Evolutionary conservation across 768 basidiomycete species (phyloP).

Genomic region (Dioszegia hungarica): DNA sequence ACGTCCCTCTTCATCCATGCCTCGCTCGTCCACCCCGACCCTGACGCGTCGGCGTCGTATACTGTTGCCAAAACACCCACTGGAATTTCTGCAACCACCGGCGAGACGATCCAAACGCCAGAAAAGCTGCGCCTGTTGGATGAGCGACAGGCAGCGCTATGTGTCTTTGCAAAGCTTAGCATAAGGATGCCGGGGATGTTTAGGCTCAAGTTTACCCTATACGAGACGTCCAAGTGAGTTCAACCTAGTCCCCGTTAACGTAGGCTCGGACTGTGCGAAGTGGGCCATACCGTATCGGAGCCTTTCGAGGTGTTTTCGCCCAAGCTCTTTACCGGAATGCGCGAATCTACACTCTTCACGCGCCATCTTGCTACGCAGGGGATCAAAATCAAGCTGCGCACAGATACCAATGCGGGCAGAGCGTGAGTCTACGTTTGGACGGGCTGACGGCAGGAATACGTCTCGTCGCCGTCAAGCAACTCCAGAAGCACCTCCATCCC

Average conservation of each 20-base stretch:
- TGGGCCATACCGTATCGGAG: conserved; percentile 37
- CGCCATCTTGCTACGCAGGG: conserved; percentile 49
- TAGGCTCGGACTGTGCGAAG: conserved; percentile 29
- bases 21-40: conserved; percentile 35
- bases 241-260: neutral
- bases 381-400: conserved; percentile 48
- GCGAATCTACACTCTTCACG: conserved; percentile 45
- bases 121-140: conserved; percentile 43
- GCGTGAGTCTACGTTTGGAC: conserved; percentile 20
- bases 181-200: conserved; percentile 48
- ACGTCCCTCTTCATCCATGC: conserved; percentile 45
- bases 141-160: conserved; percentile 36
- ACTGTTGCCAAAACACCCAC: conserved; percentile 38
- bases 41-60: conserved; percentile 7
- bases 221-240: conserved; percentile 45
- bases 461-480: neutral
- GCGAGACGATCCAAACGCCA: conserved; percentile 46
- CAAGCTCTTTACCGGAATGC: conserved; percentile 49
- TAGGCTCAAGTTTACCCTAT: conserved; percentile 44
- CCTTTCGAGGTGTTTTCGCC: conserved; percentile 50
- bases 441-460: neutral
- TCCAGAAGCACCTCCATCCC: neutral
- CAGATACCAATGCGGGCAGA: conserved; percentile 37
- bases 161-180: conserved; percentile 48
- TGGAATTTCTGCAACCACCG: conserved; percentile 46